phyloP scores from a whole-genome alignment of 2,329 filamentous ascomycete genomes.

The Leptodontidium sp. region DNA sequence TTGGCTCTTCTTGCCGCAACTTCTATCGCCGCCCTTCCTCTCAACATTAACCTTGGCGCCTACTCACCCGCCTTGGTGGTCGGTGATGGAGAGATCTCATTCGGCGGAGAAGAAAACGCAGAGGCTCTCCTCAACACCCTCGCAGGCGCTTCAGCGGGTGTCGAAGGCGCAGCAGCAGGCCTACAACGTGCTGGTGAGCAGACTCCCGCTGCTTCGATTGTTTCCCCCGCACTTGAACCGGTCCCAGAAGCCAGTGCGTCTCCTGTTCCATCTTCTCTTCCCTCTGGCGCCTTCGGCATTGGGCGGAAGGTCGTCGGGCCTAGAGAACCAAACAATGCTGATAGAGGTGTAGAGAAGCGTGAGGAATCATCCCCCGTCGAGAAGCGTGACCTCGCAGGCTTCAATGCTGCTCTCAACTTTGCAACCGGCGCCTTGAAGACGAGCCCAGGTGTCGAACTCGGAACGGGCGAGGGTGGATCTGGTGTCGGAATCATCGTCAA shows the following conservation, averaged over 20 bases:
- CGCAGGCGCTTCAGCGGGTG: conserved; percentile 50
- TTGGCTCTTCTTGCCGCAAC: conserved; percentile 34
- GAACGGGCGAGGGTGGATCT: conserved; percentile 53
- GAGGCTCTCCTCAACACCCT: conserved; percentile 53
- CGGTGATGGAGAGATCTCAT: conserved; percentile 60
- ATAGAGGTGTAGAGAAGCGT: conserved; percentile 28
- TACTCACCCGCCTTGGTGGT: conserved; percentile 60
- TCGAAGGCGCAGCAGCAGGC: conserved; percentile 27
- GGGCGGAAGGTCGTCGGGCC: conserved; percentile 30
- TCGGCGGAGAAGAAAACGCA: conserved; percentile 51
- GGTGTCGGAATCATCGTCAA: conserved; percentile 45
- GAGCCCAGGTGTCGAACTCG: conserved; percentile 57
- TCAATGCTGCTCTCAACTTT: conserved; percentile 56
- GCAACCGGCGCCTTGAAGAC: conserved; percentile 56
- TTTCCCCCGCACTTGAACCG: conserved; percentile 14
- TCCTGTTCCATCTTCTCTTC: conserved; percentile 17
- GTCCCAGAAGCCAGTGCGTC: conserved; percentile 23
- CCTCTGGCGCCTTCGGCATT: conserved; percentile 28
- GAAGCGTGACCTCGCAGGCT: conserved; percentile 58
- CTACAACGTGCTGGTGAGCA: conserved; percentile 19
- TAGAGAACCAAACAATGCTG: conserved; percentile 27
- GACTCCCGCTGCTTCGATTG: conserved; percentile 2
- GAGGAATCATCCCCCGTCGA: conserved; percentile 41
- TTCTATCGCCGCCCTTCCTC: conserved; percentile 51
- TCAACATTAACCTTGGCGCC: conserved; percentile 61